Conservation (phyloP, 345 rosid species). For the Linum trigynum region DNA sequence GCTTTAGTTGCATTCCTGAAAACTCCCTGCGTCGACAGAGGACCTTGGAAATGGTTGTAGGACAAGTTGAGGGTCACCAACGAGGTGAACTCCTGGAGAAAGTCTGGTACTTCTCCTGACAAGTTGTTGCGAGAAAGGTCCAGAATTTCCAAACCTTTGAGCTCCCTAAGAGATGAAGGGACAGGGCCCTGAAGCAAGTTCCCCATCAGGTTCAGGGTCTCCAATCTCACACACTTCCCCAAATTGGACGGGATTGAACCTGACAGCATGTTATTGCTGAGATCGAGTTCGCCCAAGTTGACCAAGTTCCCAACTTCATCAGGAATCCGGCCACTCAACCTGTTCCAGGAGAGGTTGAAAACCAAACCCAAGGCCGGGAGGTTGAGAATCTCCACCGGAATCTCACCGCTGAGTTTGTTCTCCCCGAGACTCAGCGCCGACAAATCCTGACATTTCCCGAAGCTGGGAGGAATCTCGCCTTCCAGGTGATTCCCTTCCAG, state of each 20-base stretch:
- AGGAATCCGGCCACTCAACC: slow-evolving; percentile 60
- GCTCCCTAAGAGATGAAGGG: slow-evolving; percentile 47
- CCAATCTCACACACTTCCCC: slow-evolving; percentile 57
- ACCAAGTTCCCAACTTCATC: slow-evolving; percentile 53
- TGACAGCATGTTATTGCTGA: slow-evolving; percentile 58
- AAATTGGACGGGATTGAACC: slow-evolving; percentile 67
- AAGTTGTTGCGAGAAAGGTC: slow-evolving; percentile 60
- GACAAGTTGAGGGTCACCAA: slow-evolving; percentile 58
- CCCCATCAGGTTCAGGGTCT: slow-evolving; percentile 76
- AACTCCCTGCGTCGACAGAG: slow-evolving; percentile 65
- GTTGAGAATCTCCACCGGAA: slow-evolving; percentile 66
- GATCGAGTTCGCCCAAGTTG: slow-evolving; percentile 63
- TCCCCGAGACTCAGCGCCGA: slow-evolving; percentile 67
- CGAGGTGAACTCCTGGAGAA: slow-evolving; percentile 61
- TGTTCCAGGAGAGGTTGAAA: slow-evolving; percentile 64
- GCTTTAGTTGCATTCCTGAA: slow-evolving; percentile 63
- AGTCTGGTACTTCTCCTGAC: slow-evolving; percentile 52
- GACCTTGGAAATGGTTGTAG: slow-evolving; percentile 47
- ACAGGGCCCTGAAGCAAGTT: slow-evolving; percentile 61
- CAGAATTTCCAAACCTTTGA: slow-evolving; percentile 65
- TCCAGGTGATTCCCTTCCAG: slow-evolving; percentile 76
- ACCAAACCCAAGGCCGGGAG: slow-evolving; percentile 58
- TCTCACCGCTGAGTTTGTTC: slow-evolving; percentile 60
- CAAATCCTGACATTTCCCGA: slow-evolving; percentile 68
- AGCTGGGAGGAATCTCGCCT: slow-evolving; percentile 61